Evolutionary conservation across 1,284 basidiomycete species (phyloP).

Genomic region (Boletus albobrunnescens): DNA sequence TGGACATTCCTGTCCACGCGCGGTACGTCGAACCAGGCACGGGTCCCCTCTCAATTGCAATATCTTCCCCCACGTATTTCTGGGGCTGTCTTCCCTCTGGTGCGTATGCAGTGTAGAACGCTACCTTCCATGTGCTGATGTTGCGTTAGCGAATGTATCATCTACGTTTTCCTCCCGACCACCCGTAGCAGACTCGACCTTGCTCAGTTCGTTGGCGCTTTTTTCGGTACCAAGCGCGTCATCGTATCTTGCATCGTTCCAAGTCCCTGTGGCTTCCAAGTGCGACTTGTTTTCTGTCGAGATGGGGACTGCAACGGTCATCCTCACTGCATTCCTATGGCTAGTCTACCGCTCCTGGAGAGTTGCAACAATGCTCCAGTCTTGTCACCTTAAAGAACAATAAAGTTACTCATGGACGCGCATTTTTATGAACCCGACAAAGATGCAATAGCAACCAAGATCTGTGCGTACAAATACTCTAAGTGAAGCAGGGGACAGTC

Average conservation of each 20-base stretch:
- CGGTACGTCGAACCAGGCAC: slow-evolving; percentile 27
- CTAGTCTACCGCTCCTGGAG: slow-evolving; percentile 20
- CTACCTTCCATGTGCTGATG: slow-evolving; percentile 3
- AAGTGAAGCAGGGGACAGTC: slow-evolving; percentile 9
- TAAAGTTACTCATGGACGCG: slow-evolving; percentile 10
- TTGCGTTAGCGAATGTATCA: slow-evolving; percentile 7
- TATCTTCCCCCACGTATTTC: slow-evolving; percentile 27
- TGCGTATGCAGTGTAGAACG: slow-evolving; percentile 8
- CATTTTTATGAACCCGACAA: slow-evolving; percentile 11
- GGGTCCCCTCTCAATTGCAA: slow-evolving; percentile 11
- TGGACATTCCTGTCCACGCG: slow-evolving; percentile 30
- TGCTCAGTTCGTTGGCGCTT: slow-evolving; percentile 17
- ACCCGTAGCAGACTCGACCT: slow-evolving; percentile 19
- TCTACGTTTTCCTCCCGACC: slow-evolving; percentile 9
- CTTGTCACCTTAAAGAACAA: slow-evolving; percentile 26
- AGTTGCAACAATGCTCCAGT: slow-evolving; percentile 16
- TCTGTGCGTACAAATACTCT: slow-evolving; percentile 34
- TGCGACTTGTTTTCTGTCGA: slow-evolving; percentile 25
- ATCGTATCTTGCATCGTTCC: slow-evolving; percentile 8
- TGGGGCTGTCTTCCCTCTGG: slow-evolving; percentile 29
- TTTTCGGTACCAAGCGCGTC: slow-evolving; percentile 19
- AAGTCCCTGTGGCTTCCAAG: slow-evolving; percentile 26
- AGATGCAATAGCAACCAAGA: slow-evolving; percentile 26
- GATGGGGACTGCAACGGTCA: slow-evolving; percentile 21
- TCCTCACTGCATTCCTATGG: slow-evolving; percentile 30